These are phyloP conservation scores for Hippophae gyantsensis DNA, from an alignment of 306 rosid species.

Conservation along the genomic window DNA sequence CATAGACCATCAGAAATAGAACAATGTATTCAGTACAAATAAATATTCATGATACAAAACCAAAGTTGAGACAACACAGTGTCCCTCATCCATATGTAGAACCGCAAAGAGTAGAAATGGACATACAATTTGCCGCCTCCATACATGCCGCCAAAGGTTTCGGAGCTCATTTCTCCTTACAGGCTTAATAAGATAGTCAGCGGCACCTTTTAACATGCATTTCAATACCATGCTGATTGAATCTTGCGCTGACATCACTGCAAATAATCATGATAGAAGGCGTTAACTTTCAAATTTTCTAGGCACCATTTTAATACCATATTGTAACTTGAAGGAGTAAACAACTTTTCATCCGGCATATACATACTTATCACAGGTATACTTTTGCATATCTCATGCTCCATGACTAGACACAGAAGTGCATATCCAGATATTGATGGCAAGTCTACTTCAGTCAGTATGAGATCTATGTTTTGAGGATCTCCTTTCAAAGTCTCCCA, in stretches of 20 bases:
- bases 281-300: too few species aligned
- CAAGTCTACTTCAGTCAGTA: constrained; percentile 66
- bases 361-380: constrained; percentile 74
- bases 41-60: not conserved
- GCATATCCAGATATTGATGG: constrained; percentile 71
- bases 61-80: constrained; percentile 6
- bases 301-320: too few species aligned
- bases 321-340: too few species aligned
- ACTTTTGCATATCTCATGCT: constrained; percentile 55
- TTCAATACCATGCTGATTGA: too few species aligned
- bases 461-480: constrained; percentile 45
- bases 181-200: too few species aligned
- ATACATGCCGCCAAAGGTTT: constrained; percentile 16
- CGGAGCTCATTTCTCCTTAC: too few species aligned
- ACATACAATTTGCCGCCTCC: constrained; percentile 74
- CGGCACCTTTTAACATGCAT: too few species aligned
- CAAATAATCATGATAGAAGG: too few species aligned
- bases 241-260: too few species aligned
- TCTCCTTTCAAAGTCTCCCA: constrained; percentile 60
- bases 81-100: not conserved
- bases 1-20: not conserved
- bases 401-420: constrained; percentile 62
- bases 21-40: not conserved
- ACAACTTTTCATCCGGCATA: too few species aligned
- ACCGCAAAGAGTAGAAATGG: constrained; percentile 1